phyloP scores from a whole-genome alignment of 768 basidiomycete genomes.

The Calocybe gangraenosa region DNA sequence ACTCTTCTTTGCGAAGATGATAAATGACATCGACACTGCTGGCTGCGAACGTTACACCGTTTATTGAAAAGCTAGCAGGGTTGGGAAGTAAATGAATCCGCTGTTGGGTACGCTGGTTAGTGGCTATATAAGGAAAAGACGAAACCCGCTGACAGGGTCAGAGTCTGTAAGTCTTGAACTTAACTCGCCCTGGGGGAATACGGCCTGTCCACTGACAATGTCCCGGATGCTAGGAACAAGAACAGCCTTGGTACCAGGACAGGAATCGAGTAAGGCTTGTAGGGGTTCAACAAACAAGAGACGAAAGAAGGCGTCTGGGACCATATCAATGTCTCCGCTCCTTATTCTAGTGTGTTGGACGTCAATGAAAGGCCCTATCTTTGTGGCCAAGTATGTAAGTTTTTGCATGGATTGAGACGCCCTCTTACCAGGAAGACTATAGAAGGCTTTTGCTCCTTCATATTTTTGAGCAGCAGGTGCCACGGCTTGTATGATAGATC shows the following conservation, averaged over 20 bases:
- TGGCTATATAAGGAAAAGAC: neutral
- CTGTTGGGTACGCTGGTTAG: constrained; percentile 33
- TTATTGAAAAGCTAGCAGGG: constrained; percentile 80
- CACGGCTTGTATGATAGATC: constrained; percentile 77
- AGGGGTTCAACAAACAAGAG: constrained; percentile 58
- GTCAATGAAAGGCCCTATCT: constrained; percentile 95
- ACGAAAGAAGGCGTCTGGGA: constrained; percentile 66
- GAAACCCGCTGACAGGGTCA: constrained; percentile 45
- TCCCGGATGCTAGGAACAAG: constrained; percentile 84
- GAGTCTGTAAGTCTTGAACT: constrained; percentile 31
- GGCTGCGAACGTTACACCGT: constrained; percentile 74
- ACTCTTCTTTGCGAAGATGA: constrained; percentile 84
- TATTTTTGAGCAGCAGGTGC: constrained; percentile 54
- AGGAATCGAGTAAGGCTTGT: constrained; percentile 48
- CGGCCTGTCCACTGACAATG: constrained; percentile 70
- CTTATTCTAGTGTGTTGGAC: constrained; percentile 68
- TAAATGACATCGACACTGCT: constrained; percentile 88
- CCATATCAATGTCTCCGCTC: constrained; percentile 64
- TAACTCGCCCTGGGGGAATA: constrained; percentile 79
- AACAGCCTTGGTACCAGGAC: constrained; percentile 68
- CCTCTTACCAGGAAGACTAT: constrained; percentile 70
- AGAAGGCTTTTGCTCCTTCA: constrained; percentile 63
- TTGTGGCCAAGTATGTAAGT: neutral
- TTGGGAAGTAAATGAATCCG: constrained; percentile 81
- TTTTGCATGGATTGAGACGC: neutral